A percentile compares a stretch with the other conserved stretches of the same genome.
Conservation (phyloP, 2,329 filamentous ascomycete genomes). For the Lanzia echinophila region DNA sequence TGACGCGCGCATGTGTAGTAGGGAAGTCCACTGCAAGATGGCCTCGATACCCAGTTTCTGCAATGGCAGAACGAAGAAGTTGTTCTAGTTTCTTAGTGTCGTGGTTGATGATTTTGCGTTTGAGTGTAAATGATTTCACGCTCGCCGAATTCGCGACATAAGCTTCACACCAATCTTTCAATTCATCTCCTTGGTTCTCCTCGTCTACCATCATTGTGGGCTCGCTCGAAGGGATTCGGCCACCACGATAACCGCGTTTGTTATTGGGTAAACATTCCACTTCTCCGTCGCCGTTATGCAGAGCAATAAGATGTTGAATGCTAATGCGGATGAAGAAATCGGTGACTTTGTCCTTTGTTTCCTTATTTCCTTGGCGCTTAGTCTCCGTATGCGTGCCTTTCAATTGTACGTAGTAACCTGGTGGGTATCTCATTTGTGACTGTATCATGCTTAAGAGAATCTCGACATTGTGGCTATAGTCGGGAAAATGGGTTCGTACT, state of each 20-base stretch:
- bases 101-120: constrained; percentile 51
- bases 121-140: constrained; percentile 51
- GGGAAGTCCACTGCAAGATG: constrained; percentile 53
- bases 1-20: constrained; percentile 46
- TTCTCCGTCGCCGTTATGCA: constrained; percentile 37
- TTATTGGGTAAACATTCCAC: constrained; percentile 48
- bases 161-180: constrained; percentile 53
- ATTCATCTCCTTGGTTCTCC: constrained; percentile 8
- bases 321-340: constrained; percentile 58
- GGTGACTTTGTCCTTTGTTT: constrained; percentile 42
- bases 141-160: constrained; percentile 53
- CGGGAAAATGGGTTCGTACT: constrained; percentile 22
- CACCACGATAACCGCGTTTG: constrained; percentile 57
- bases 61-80: constrained; percentile 50
- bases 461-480: constrained; percentile 19
- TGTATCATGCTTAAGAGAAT: constrained; percentile 20
- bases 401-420: constrained; percentile 24
- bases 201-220: constrained; percentile 33
- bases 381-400: constrained; percentile 30
- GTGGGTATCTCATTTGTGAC: constrained; percentile 22
- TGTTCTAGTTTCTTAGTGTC: constrained; percentile 47
- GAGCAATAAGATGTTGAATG: constrained; percentile 50
- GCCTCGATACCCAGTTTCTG: constrained; percentile 61
- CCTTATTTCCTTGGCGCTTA: constrained; percentile 32
- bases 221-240: constrained; percentile 46